Evolutionary conservation across 345 rosid genomes (phyloP).

Genomic region (Hibiscus mutabilis): DNA sequence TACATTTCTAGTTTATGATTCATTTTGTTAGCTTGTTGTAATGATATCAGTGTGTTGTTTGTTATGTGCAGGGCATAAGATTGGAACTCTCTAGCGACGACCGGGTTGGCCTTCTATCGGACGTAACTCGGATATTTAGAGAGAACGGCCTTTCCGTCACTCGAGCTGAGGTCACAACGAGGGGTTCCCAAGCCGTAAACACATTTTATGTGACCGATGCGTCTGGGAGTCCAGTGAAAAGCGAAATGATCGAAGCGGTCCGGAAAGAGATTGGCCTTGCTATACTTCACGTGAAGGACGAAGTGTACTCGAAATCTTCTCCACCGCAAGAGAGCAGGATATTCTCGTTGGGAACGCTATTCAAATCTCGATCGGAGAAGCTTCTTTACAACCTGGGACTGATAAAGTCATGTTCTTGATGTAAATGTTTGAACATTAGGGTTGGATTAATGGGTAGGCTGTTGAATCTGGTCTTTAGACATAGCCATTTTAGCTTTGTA

Average conservation of each 20-base stretch:
- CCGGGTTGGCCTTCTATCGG: slow-evolving; percentile 77
- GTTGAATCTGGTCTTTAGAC: background rate
- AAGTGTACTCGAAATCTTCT: slow-evolving; percentile 25
- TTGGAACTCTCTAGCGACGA: slow-evolving; percentile 78
- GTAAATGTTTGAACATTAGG: slow-evolving; percentile 16
- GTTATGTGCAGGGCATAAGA: slow-evolving; percentile 56
- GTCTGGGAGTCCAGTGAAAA: slow-evolving; percentile 61
- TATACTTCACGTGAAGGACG: slow-evolving; percentile 61
- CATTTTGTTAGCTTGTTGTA: background rate
- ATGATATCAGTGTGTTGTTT: slow-evolving; percentile 3
- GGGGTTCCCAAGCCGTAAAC: slow-evolving; percentile 73
- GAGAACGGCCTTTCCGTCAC: slow-evolving; percentile 82
- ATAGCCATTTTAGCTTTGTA: slow-evolving; percentile 15
- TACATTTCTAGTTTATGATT: background rate
- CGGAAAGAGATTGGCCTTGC: slow-evolving; percentile 65
- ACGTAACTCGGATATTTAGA: slow-evolving; percentile 87
- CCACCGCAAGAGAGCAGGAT: slow-evolving; percentile 35
- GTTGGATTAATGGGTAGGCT: slow-evolving; percentile 10
- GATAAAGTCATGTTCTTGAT: slow-evolving; percentile 48
- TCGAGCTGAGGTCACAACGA: slow-evolving; percentile 84
- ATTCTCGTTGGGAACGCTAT: slow-evolving; percentile 63
- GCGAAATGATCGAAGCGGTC: slow-evolving; percentile 68
- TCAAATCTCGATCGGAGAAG: slow-evolving; percentile 66
- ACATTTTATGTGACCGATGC: slow-evolving; percentile 75
- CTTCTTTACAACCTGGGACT: slow-evolving; percentile 65